A percentile compares a stretch with the other conserved stretches of the same genome.
These are phyloP conservation scores for Silene coronaria DNA, from an alignment of 179 eudicot genomes.

Conservation along the genomic window DNA sequence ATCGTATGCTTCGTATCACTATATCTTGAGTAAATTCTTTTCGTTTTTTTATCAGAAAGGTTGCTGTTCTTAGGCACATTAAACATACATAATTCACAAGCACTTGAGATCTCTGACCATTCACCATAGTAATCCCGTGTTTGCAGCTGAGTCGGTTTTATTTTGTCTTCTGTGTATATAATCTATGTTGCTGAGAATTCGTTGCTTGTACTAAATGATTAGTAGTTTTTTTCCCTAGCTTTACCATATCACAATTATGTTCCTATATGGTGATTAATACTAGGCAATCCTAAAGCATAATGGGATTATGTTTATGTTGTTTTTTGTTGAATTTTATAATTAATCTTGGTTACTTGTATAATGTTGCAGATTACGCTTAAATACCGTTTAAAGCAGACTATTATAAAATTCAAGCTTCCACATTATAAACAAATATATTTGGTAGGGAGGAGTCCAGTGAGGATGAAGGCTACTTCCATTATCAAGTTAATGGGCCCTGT, in stretches of 20 bases:
- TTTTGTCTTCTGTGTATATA: background rate
- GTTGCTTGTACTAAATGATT: background rate
- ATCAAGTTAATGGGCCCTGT: slow-evolving; percentile 40
- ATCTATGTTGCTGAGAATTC: background rate
- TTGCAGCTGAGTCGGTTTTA: background rate
- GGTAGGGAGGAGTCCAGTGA: slow-evolving; percentile 57
- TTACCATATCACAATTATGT: background rate
- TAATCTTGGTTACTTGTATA: slow-evolving; percentile 12
- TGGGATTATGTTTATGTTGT: background rate
- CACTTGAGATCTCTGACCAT: background rate
- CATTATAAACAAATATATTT: slow-evolving; percentile 16
- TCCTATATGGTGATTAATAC: background rate
- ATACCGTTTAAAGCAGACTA: slow-evolving; percentile 9
- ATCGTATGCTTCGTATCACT: too few relatives aligned
- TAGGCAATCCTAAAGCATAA: background rate
- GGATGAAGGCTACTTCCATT: slow-evolving; percentile 65
- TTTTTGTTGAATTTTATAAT: background rate
- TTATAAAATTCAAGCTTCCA: slow-evolving; percentile 6
- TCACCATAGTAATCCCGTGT: background rate
- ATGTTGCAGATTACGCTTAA: slow-evolving; percentile 8
- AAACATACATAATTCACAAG: background rate
- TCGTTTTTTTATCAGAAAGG: background rate
- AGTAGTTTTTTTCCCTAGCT: background rate
- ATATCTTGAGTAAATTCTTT: background rate
- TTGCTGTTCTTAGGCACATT: background rate